Evolutionary conservation across 192 early-diverging fungal genomes (phyloP).

Genomic region (Glomus cerebriforme): DNA sequence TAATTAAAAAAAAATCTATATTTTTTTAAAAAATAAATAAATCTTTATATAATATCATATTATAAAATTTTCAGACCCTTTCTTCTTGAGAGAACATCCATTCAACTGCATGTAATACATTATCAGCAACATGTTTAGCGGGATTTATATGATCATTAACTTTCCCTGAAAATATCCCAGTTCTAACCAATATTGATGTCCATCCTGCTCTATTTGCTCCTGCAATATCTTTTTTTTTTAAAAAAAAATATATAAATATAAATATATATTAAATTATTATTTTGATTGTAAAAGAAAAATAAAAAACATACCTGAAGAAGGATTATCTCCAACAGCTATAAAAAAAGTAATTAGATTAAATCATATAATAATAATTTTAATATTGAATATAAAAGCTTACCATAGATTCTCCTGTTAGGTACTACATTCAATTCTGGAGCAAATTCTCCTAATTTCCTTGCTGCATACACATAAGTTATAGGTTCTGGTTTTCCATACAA

Average conservation of each 20-base stretch:
- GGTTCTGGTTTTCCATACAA: slow-evolving; percentile 82
- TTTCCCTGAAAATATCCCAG: slow-evolving; percentile 65
- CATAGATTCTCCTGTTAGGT: slow-evolving; percentile 38
- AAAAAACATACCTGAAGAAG: slow-evolving; percentile 34
- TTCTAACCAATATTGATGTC: slow-evolving; percentile 71
- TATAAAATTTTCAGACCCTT: not conserved
- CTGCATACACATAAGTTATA: slow-evolving; percentile 75
- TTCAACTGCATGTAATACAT: slow-evolving; percentile 68
- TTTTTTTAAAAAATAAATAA: too few relatives aligned
- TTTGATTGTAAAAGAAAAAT: not conserved
- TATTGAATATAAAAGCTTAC: slow-evolving; percentile 27
- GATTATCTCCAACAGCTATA: slow-evolving; percentile 64
- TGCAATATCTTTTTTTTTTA: slow-evolving; percentile 71
- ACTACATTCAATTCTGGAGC: slow-evolving; percentile 20
- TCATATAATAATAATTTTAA: not conserved
- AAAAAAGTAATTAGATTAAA: not conserved
- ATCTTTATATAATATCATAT: too few relatives aligned
- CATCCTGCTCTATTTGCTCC: slow-evolving; percentile 75
- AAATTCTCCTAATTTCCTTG: slow-evolving; percentile 49
- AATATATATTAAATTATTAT: not conserved
- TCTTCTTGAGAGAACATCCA: slow-evolving; percentile 40
- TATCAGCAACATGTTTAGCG: slow-evolving; percentile 57
- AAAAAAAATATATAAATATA: slow-evolving; percentile 62
- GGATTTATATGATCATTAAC: slow-evolving; percentile 57
- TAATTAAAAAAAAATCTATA: too few relatives aligned